These are phyloP conservation scores for Pterocarpus macrocarpus DNA, from an alignment of 306 rosid species.

Conservation along the genomic window DNA sequence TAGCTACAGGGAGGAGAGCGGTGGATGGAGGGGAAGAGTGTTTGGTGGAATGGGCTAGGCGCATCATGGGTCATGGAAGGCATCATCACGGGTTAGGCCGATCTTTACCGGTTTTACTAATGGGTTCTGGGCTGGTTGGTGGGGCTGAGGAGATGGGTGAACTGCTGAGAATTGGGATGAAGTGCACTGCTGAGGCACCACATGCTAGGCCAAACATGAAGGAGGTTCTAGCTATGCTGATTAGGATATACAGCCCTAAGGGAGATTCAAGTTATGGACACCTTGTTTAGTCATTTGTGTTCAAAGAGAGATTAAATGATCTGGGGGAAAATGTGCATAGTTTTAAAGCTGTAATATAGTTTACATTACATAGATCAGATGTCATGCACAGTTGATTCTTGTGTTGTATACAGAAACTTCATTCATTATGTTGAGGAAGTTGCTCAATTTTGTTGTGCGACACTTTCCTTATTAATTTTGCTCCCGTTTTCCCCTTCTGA, in stretches of 20 bases:
- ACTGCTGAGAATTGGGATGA: conserved; percentile 76
- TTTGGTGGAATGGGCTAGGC: conserved; percentile 82
- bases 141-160: conserved; percentile 87
- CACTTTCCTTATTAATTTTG: conserved; percentile 4
- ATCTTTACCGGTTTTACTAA: conserved; percentile 58
- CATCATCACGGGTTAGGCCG: conserved; percentile 46
- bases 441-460: conserved; percentile 45
- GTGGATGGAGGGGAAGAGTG: conserved; percentile 98
- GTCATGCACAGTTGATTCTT: conserved; percentile 52
- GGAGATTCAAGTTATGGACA: conserved; percentile 55
- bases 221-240: conserved; percentile 83
- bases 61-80: conserved; percentile 70
- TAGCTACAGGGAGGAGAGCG: conserved; percentile 88
- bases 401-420: conserved; percentile 58
- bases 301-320: conserved; percentile 15
- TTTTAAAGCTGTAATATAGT: conserved; percentile 39
- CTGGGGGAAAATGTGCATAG: conserved; percentile 36
- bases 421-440: conserved; percentile 47
- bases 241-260: conserved; percentile 49
- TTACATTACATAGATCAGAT: conserved; percentile 21
- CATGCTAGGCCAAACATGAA: conserved; percentile 88
- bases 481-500: neutral
- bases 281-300: conserved; percentile 49
- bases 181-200: conserved; percentile 79
- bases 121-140: conserved; percentile 75